Conservation (phyloP, 1,139 yeast genomes). For the Lodderomyces orthopsilosis region DNA sequence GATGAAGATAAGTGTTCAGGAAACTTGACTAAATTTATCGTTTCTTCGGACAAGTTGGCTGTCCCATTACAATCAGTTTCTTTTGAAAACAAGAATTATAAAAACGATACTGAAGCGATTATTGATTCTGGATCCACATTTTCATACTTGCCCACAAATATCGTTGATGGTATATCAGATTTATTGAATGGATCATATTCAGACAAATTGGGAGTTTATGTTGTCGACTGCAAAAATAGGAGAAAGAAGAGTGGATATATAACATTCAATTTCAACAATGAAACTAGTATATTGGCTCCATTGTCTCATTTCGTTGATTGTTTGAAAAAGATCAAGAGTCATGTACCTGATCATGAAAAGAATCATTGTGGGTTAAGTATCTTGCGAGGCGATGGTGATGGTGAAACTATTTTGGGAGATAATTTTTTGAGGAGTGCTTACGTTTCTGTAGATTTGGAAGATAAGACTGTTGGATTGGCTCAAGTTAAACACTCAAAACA, state of each 20-base stretch:
- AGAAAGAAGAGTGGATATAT: not conserved
- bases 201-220: not conserved
- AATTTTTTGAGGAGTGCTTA: slow-evolving; percentile 30
- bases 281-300: not conserved
- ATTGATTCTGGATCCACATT: slow-evolving; percentile 48
- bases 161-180: slow-evolving; percentile 20
- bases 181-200: slow-evolving; percentile 21
- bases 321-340: not conserved
- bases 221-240: slow-evolving; percentile 1
- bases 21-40: slow-evolving; percentile 21
- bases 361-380: slow-evolving; percentile 3
- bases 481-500: slow-evolving; percentile 16
- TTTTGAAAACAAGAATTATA: not conserved
- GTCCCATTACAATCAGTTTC: not conserved
- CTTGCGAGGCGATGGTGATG: not conserved
- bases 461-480: slow-evolving; percentile 22
- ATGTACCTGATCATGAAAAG: not conserved
- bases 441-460: slow-evolving; percentile 27
- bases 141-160: slow-evolving; percentile 23
- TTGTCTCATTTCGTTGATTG: slow-evolving; percentile 1
- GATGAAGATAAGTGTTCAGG: slow-evolving; percentile 55
- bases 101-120: slow-evolving; percentile 4
- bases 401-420: slow-evolving; percentile 22
- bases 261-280: not conserved
- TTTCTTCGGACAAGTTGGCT: not conserved